These are phyloP conservation scores for Globisporangium irregulare DNA, from an alignment of 352 stramenopile species.

Conservation along the genomic window DNA sequence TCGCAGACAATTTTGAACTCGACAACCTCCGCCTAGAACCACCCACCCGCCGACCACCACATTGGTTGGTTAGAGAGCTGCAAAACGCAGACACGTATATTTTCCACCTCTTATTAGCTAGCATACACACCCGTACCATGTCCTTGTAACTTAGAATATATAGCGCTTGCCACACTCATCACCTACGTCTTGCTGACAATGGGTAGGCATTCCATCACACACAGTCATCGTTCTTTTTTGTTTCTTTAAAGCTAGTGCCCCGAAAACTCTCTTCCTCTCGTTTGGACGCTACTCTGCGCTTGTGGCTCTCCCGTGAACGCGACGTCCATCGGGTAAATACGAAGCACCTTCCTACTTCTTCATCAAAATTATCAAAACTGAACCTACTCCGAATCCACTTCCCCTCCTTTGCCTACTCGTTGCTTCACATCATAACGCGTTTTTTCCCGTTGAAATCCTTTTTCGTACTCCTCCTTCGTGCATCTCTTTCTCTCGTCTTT, in stretches of 20 bases:
- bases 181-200: no score
- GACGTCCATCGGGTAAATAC: not conserved
- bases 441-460: not conserved
- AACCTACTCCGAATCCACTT: not conserved
- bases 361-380: not conserved
- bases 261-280: not conserved
- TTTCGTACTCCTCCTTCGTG: not conserved
- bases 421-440: not conserved
- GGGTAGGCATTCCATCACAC: not conserved
- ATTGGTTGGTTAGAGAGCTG: not conserved
- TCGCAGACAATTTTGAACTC: conserved; percentile 9
- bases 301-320: not conserved
- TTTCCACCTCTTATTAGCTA: no score
- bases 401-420: not conserved
- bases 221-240: not conserved
- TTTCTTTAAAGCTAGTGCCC: not conserved
- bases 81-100: not conserved
- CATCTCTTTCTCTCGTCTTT: not conserved
- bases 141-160: conserved; percentile 13
- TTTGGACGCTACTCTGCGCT: not conserved
- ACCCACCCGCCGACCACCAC: not conserved
- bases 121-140: not conserved
- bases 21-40: conserved; percentile 10
- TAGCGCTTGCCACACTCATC: not conserved
- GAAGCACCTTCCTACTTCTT: not conserved